Evolutionary conservation across 495 filamentous ascomycete genomes (phyloP), one percentile per base, ranked within the genome.

Genomic region (Geoglossum glabrum): DNA sequence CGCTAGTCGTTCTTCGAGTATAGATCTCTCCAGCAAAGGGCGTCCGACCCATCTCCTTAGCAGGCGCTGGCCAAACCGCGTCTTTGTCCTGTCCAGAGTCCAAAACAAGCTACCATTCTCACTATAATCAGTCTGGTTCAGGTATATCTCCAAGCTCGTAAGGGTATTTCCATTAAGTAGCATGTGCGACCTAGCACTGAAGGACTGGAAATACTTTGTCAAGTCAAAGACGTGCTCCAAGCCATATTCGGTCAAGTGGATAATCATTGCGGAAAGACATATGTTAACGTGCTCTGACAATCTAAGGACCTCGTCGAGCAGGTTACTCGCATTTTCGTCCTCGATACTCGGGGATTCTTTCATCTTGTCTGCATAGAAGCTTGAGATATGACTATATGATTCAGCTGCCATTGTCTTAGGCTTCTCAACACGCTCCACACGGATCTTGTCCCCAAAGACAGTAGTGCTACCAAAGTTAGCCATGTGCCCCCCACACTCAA

Each of bases 201-300:
- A 99, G 0, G 90, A 86, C 65, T 97, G 85, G 69, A 99, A 99
- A 65, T 97, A 95, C 61, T 95, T 95, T 8, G 92, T 97, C 33
- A 99, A 69, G 65, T 95, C 85, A 62, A 99, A 95, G 36, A 99
- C 86, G 71, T 99, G 90, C 65, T 99, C 84, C 43, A 99, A 74
- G 1, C 89, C 90, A 61, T 97, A 99, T 56, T 93, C 89, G 27
- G 83, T 81, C 69, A 99, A 74, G 65, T 99, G 90, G 8, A 80
- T 86, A 60, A 99, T 97, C 89, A 99, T 95, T 8, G 90, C 83
- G 26, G 92, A 96, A 15, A 99, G 76, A 69, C 93, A 97, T 27
- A 94, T 80, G 0, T 85, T 95, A 47, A 94, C 87, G 45, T 85
- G 74, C 62, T 95, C 87, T 0, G 90, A 81, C 17, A 99, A 73